These are phyloP conservation scores for Mortierella sp. DNA, from an alignment of 371 early-diverging fungal genomes.

Conservation along the genomic window DNA sequence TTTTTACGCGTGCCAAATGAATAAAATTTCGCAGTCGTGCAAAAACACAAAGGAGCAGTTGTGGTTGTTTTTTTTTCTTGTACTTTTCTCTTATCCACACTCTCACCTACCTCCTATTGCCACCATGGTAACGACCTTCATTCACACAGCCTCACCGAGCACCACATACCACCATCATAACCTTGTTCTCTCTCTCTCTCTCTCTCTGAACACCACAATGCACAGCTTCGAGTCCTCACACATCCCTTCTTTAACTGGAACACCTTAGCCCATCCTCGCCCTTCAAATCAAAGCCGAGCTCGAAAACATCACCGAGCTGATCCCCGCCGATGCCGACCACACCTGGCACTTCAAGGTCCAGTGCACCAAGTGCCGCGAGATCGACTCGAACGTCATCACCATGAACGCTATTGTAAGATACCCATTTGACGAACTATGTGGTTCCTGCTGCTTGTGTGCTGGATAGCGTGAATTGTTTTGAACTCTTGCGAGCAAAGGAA, in stretches of 20 bases:
- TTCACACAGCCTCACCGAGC: neutral
- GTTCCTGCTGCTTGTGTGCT: neutral
- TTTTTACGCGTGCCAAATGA: slow-evolving; percentile 23
- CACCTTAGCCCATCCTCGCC: slow-evolving; percentile 59
- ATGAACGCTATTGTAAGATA: slow-evolving; percentile 72
- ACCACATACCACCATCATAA: neutral
- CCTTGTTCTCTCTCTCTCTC: too few relatives aligned
- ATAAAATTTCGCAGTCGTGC: neutral
- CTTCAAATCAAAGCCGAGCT: slow-evolving; percentile 85
- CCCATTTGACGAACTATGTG: neutral
- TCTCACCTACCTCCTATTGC: neutral
- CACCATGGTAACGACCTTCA: neutral
- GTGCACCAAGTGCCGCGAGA: slow-evolving; percentile 89
- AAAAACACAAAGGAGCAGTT: neutral
- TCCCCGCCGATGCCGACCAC: slow-evolving; percentile 71
- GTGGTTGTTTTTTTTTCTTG: neutral
- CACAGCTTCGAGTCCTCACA: neutral
- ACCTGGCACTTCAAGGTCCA: slow-evolving; percentile 89
- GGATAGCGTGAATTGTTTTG: neutral
- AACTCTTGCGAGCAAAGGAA: neutral
- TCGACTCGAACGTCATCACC: slow-evolving; percentile 81
- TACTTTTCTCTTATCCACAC: neutral
- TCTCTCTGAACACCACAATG: neutral
- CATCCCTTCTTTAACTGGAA: neutral
- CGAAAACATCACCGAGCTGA: slow-evolving; percentile 83